Evolutionary conservation across 2,329 filamentous ascomycete species (phyloP).

Genomic region (Sclerotiophoma versabilis): DNA sequence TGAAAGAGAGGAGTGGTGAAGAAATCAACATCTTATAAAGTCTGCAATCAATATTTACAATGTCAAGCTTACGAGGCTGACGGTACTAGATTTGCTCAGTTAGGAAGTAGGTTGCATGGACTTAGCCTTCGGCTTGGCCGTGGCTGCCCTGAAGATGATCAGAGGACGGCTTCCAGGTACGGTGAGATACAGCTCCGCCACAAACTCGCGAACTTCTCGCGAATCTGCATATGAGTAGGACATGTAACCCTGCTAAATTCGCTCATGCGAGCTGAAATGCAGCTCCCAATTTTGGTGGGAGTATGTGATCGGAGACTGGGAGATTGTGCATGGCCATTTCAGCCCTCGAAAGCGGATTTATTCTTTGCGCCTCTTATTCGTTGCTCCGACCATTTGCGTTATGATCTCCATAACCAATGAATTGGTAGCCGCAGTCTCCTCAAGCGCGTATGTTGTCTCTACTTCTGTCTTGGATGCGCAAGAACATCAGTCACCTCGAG

Average conservation of each 20-base stretch:
- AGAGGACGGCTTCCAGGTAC: not conserved
- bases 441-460: no score
- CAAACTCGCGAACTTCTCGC: not conserved
- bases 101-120: not conserved
- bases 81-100: not conserved
- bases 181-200: slow-evolving; percentile 6
- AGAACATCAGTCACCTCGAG: not conserved
- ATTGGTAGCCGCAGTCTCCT: not conserved
- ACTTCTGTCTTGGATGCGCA: not conserved
- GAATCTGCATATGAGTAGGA: not conserved
- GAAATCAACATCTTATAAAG: not conserved
- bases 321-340: not conserved
- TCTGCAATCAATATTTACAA: no score
- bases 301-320: not conserved
- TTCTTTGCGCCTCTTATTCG: not conserved
- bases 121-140: not conserved
- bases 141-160: not conserved
- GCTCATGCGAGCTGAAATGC: not conserved
- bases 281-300: not conserved
- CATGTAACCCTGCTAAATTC: no score
- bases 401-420: no score
- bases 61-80: not conserved
- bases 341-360: not conserved
- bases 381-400: not conserved
- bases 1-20: not conserved